A percentile compares a stretch with the other conserved stretches of the same genome.
Conservation (phyloP, 2,329 filamentous ascomycete species). For the Nannizzia gypsea region DNA sequence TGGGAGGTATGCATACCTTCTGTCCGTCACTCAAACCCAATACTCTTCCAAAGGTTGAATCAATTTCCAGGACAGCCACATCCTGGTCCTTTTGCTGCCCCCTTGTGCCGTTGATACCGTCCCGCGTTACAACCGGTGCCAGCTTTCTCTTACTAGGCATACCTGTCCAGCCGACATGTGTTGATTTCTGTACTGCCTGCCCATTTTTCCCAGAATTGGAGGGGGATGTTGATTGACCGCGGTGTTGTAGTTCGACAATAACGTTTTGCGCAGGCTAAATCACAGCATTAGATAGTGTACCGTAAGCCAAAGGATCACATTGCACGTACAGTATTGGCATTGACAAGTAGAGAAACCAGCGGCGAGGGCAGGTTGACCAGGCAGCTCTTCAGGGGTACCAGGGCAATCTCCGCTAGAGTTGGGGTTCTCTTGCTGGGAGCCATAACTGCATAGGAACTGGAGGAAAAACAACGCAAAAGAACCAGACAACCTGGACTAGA, state of each 20-base stretch:
- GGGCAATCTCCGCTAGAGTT: conserved; percentile 67
- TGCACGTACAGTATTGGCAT: conserved; percentile 68
- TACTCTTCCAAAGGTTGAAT: conserved; percentile 67
- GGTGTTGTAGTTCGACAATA: conserved; percentile 78
- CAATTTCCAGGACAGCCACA: conserved; percentile 66
- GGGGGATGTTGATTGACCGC: conserved; percentile 37
- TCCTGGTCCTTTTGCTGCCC: conserved; percentile 61
- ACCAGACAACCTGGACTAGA: not conserved
- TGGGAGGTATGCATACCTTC: conserved; percentile 45
- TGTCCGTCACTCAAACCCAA: conserved; percentile 70
- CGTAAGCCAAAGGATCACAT: not conserved
- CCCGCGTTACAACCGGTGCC: conserved; percentile 59
- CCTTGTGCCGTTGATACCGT: conserved; percentile 54
- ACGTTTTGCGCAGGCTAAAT: conserved; percentile 82
- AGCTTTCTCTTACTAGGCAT: conserved; percentile 86
- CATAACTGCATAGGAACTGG: conserved; percentile 21
- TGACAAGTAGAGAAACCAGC: conserved; percentile 72
- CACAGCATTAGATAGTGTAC: not conserved
- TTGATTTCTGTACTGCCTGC: conserved; percentile 49
- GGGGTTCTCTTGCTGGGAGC: conserved; percentile 40
- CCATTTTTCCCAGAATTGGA: conserved; percentile 38
- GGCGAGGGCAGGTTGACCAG: conserved; percentile 82
- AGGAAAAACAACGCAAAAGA: not conserved
- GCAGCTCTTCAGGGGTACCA: conserved; percentile 85
- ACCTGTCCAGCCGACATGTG: conserved; percentile 92